Base-by-base conservation (phyloP, 352 stramenopile species). In the Globisporangium sylvaticum region DNA sequence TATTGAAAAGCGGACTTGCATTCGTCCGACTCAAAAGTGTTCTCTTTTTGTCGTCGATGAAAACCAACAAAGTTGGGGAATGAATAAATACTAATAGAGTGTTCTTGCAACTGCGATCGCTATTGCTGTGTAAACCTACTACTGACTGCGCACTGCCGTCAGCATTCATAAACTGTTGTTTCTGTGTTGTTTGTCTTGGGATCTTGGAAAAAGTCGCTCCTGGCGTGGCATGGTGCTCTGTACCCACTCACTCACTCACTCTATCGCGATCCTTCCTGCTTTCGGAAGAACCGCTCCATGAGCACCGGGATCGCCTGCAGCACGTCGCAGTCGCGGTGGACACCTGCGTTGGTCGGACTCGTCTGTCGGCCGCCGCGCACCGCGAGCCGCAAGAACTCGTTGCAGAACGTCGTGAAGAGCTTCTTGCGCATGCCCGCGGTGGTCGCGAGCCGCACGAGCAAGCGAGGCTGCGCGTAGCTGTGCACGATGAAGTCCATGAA, bases 401-500 rank as follows among this genome's bases (percentile, higher is more conserved):
- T 66, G 44, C 37, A 56, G 29, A 66, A 66, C n/a, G 46, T 66
- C 61, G 48, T 61, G 34, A 66, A 48, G 12, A 66, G 37, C 52
- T 66, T 66, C 61, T 66, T 66, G 61, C 61, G 61, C 31, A 34
- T 54, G 12, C 58, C 50, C 22, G 37, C 46, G 48, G 44, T 52
- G 20, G 61, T 66, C 20, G n/a, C 46, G 52, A 66, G 61, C 37
- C 48, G 44, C 5, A 66, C 61, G 32, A 66, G 14, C 61, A 66
- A 25, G 14, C 61, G 61, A 4, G 61, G 61, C 57, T 85, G 71
- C 34, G 79, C 76, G 29, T 77, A 74, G 22, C 70, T 75, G 24
- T 65, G 72, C 34, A 79, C 67, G 59, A 80, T 77, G 69, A 84
- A 77, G 67, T 73, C 67, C 70, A 79, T 73, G 64, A 70, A 80